Percentiles rank a stretch among this genome's conserved stretches.
Conservation (phyloP, 768 basidiomycete species). For the Mycena filopes region DNA sequence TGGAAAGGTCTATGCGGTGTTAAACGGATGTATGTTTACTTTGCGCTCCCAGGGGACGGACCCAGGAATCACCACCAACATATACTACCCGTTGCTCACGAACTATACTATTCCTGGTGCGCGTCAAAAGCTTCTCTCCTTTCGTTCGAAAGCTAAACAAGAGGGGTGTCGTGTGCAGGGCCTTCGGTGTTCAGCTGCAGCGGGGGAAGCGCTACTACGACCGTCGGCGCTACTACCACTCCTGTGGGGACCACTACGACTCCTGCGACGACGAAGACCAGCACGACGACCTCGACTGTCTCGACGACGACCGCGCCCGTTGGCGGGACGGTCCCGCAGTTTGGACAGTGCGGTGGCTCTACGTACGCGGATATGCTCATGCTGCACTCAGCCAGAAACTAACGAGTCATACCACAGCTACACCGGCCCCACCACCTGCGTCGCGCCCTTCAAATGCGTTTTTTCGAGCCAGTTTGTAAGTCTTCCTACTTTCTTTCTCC, state of each 20-base stretch:
- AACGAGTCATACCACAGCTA: slow-evolving; percentile 5
- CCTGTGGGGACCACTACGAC: slow-evolving; percentile 30
- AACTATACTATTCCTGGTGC: slow-evolving; percentile 55
- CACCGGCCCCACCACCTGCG: slow-evolving; percentile 29
- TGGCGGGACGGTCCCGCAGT: slow-evolving; percentile 49
- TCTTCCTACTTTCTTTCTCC: neutral
- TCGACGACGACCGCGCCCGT: slow-evolving; percentile 32
- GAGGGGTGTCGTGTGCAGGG: slow-evolving; percentile 35
- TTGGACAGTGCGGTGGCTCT: slow-evolving; percentile 35
- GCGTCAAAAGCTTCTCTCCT: neutral
- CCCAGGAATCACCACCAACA: slow-evolving; percentile 59
- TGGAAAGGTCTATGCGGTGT: neutral
- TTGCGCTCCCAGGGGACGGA: slow-evolving; percentile 47
- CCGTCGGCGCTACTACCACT: slow-evolving; percentile 18
- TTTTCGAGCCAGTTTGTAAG: slow-evolving; percentile 19
- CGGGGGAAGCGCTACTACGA: slow-evolving; percentile 33
- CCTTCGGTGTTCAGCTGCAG: slow-evolving; percentile 53
- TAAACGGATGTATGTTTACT: too few species aligned
- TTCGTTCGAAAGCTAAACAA: neutral
- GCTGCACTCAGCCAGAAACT: too few species aligned
- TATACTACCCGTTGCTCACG: slow-evolving; percentile 49
- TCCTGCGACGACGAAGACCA: slow-evolving; percentile 26
- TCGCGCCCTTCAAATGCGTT: slow-evolving; percentile 20
- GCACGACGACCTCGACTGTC: slow-evolving; percentile 29
- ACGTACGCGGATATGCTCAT: neutral